Conservation (phyloP, 306 rosid genomes). For the Fragaria nilgerrensis region DNA sequence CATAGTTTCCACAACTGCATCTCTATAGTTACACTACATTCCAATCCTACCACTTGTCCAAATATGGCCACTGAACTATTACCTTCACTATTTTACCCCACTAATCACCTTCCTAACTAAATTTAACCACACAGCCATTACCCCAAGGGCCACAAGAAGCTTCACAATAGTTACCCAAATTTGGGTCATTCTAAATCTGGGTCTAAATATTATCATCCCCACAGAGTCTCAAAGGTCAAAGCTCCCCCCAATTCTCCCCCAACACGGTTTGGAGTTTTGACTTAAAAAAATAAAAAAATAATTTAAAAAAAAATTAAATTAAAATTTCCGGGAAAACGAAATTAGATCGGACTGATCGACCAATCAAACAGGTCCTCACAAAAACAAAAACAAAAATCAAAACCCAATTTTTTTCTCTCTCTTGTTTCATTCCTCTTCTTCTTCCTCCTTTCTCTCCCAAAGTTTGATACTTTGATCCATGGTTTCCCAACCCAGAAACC, state of each 20-base stretch:
- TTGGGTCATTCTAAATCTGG: not conserved
- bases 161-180: not conserved
- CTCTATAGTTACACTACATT: not conserved
- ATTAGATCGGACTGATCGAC: conserved; percentile 50
- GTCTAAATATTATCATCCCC: not conserved
- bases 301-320: not conserved
- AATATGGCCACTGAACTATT: not conserved
- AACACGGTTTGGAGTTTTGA: conserved; percentile 58
- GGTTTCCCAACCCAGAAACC: conserved; percentile 30
- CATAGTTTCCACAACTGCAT: not conserved
- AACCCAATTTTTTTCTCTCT: conserved; percentile 30
- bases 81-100: not conserved
- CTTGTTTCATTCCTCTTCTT: not conserved
- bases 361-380: conserved; percentile 42
- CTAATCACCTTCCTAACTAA: not conserved
- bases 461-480: conserved; percentile 41
- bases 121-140: conserved; percentile 1
- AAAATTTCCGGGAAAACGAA: conserved; percentile 40
- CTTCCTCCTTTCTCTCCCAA: conserved; percentile 2
- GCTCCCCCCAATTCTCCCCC: conserved; percentile 37
- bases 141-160: not conserved
- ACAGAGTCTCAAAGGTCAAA: conserved; percentile 46
- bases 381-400: conserved; percentile 9
- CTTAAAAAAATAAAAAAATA: not conserved
- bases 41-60: not conserved